These are phyloP conservation scores for Arabidopsis lyrata DNA, from an alignment of 441 rosid genomes.

Conservation along the genomic window DNA sequence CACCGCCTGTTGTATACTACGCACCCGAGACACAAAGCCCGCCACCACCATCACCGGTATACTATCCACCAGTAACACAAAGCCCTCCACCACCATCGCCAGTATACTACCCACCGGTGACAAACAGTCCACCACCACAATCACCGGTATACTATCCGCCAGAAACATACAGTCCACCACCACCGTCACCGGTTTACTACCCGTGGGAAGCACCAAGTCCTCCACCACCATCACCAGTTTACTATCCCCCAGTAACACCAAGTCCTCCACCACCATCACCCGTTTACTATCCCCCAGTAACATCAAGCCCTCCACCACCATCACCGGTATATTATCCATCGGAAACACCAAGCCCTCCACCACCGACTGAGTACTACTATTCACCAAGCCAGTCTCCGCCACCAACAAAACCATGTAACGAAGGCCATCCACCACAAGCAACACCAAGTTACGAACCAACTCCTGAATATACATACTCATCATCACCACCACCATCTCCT, in stretches of 20 bases:
- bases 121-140: constrained; percentile 19
- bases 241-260: neutral
- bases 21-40: constrained; percentile 38
- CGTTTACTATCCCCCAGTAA: constrained; percentile 29
- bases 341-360: constrained; percentile 39
- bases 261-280: constrained; percentile 52
- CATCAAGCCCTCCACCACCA: constrained; percentile 47
- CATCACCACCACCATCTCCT: constrained; percentile 44
- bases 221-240: constrained; percentile 28
- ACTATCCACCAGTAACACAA: constrained; percentile 28
- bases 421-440: constrained; percentile 49
- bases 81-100: constrained; percentile 40
- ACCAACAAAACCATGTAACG: constrained; percentile 43
- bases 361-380: constrained; percentile 42
- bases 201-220: too few species aligned
- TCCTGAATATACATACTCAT: constrained; percentile 46
- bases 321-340: constrained; percentile 30
- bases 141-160: constrained; percentile 28
- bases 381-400: constrained; percentile 55
- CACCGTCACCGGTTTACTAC: constrained; percentile 41
- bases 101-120: neutral
- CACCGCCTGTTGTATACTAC: constrained; percentile 42
- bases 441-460: constrained; percentile 40
- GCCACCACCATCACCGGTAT: constrained; percentile 38
- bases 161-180: constrained; percentile 41